A percentile compares a stretch with the other conserved stretches of the same genome.
Evolutionary conservation across 1,284 basidiomycete species (phyloP).

Genomic region (Ustanciosporium gigantosporum): DNA sequence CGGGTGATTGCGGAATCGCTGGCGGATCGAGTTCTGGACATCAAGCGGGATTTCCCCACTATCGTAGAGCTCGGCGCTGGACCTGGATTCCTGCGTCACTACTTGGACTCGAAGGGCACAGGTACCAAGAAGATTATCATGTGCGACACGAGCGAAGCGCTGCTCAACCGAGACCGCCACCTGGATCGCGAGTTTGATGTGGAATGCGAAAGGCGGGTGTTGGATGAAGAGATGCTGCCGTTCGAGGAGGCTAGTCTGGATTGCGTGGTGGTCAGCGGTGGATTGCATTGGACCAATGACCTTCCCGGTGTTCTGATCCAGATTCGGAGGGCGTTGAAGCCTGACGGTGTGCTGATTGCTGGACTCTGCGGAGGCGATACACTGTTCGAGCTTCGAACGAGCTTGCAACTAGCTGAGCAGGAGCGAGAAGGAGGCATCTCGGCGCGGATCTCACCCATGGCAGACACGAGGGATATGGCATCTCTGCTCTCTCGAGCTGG

Average conservation of each 20-base stretch:
- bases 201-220: slow-evolving; percentile 50
- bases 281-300: slow-evolving; percentile 97
- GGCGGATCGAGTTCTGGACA: slow-evolving; percentile 84
- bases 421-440: slow-evolving; percentile 95
- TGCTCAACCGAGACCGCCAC: slow-evolving; percentile 42
- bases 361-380: slow-evolving; percentile 96
- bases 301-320: slow-evolving; percentile 90
- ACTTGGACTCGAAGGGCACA: slow-evolving; percentile 75
- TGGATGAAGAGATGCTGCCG: slow-evolving; percentile 57
- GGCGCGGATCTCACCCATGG: slow-evolving; percentile 94
- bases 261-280: slow-evolving; percentile 86
- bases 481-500: slow-evolving; percentile 78
- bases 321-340: slow-evolving; percentile 79
- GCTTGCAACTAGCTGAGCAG: slow-evolving; percentile 89
- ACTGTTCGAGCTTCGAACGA: slow-evolving; percentile 86
- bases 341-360: slow-evolving; percentile 92
- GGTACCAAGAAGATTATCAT: slow-evolving; percentile 72
- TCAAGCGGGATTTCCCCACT: slow-evolving; percentile 78
- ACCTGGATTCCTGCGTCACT: slow-evolving; percentile 86
- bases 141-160: slow-evolving; percentile 74
- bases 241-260: slow-evolving; percentile 80
- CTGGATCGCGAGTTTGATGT: slow-evolving; percentile 44
- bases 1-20: slow-evolving; percentile 87
- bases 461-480: slow-evolving; percentile 76
- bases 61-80: slow-evolving; percentile 91